phyloP scores from a whole-genome alignment of 1,284 basidiomycete species.

The Heterobasidion occidentale region DNA sequence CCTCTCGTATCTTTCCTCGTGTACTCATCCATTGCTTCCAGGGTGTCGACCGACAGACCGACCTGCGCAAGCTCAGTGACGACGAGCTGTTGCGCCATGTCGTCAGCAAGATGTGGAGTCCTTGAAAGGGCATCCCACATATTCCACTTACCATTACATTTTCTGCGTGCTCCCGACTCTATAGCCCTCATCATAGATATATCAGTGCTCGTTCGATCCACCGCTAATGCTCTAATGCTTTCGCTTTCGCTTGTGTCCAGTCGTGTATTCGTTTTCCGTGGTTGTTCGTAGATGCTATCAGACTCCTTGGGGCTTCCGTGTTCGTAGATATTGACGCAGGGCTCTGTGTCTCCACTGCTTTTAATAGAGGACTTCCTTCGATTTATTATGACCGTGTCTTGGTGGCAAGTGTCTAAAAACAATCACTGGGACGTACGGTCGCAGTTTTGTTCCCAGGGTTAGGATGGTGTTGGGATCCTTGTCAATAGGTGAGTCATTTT shows the following conservation, averaged over 20 bases:
- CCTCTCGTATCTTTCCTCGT: not conserved
- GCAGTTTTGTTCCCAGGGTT: no score
- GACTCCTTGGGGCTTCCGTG: not conserved
- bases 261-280: not conserved
- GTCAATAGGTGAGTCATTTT: no score
- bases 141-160: no score
- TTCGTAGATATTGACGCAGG: not conserved
- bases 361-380: no score
- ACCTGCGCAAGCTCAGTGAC: conserved; percentile 52
- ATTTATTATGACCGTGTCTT: no score
- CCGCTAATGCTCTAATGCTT: not conserved
- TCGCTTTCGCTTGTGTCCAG: not conserved
- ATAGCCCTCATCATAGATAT: no score
- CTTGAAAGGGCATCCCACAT: conserved; percentile 23
- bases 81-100: conserved; percentile 46
- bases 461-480: no score
- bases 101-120: conserved; percentile 65
- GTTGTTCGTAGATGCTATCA: not conserved
- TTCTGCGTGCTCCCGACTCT: no score
- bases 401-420: no score
- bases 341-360: no score
- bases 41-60: conserved; percentile 51
- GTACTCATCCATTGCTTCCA: conserved; percentile 16
- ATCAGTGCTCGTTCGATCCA: not conserved
- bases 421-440: no score